phyloP scores from a whole-genome alignment of 1,284 basidiomycete species.

The Heliocybe sulcata region DNA sequence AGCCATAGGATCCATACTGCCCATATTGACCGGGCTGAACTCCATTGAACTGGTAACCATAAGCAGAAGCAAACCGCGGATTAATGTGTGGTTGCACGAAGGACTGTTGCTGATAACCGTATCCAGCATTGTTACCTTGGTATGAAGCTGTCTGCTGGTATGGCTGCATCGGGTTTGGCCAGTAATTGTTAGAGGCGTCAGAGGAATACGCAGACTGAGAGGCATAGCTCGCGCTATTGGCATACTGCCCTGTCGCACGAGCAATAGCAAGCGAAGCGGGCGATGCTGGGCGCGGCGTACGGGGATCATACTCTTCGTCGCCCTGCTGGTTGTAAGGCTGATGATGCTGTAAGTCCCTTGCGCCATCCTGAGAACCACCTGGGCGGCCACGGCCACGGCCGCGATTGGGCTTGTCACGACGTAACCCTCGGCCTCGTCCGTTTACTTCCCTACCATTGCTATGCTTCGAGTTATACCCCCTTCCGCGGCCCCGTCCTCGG shows the following conservation, averaged over 20 bases:
- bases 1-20: not conserved
- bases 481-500: conserved; percentile 18
- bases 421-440: conserved; percentile 13
- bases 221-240: conserved; percentile 16
- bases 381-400: conserved; percentile 29
- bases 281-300: conserved; percentile 26
- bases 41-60: conserved; percentile 35
- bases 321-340: conserved; percentile 5
- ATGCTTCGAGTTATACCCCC: conserved; percentile 11
- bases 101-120: conserved; percentile 26
- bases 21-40: not conserved
- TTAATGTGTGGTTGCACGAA: conserved; percentile 78
- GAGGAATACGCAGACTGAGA: not conserved
- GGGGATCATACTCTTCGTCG: conserved; percentile 23
- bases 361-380: conserved; percentile 12
- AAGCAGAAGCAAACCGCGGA: conserved; percentile 57
- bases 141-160: not conserved
- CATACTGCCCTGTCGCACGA: conserved; percentile 34
- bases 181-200: not conserved
- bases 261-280: conserved; percentile 42
- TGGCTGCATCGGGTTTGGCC: not conserved
- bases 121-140: conserved; percentile 10
- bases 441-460: conserved; percentile 20
- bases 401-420: conserved; percentile 14
- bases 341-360: conserved; percentile 1